phyloP scores from a whole-genome alignment of 139 green algal species.

The Coelastrella sp. region DNA sequence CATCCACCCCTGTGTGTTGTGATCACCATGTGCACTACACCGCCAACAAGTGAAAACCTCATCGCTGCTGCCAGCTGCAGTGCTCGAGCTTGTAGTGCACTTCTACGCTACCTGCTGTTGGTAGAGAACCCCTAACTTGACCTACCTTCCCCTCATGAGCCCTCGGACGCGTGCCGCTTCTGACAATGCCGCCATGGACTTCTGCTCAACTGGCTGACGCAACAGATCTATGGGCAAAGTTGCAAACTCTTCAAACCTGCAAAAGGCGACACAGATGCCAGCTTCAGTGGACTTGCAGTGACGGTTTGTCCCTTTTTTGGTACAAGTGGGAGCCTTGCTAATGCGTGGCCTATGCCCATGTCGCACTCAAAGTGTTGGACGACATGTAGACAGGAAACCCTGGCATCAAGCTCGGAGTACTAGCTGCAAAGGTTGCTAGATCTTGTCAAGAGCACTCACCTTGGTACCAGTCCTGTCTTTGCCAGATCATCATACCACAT shows the following conservation, averaged over 20 bases:
- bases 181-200: constrained; percentile 1
- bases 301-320: too few relatives aligned
- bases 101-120: neutral
- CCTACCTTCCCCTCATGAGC: neutral
- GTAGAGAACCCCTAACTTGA: too few relatives aligned
- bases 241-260: constrained; percentile 31
- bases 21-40: neutral
- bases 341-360: too few relatives aligned
- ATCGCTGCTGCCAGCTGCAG: too few relatives aligned
- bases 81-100: too few relatives aligned
- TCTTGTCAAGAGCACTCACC: neutral
- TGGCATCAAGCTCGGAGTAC: neutral
- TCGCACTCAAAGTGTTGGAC: too few relatives aligned
- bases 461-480: constrained; percentile 33
- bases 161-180: neutral
- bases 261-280: too few relatives aligned
- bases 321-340: too few relatives aligned
- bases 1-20: too few relatives aligned
- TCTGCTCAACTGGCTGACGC: constrained; percentile 30
- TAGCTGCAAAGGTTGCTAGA: too few relatives aligned
- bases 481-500: constrained; percentile 45
- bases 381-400: neutral
- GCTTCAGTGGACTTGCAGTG: too few relatives aligned
- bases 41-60: too few relatives aligned
- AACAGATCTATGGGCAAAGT: constrained; percentile 20